phyloP scores from a whole-genome alignment of 768 basidiomycete genomes.

The Mycena kentingensis region DNA sequence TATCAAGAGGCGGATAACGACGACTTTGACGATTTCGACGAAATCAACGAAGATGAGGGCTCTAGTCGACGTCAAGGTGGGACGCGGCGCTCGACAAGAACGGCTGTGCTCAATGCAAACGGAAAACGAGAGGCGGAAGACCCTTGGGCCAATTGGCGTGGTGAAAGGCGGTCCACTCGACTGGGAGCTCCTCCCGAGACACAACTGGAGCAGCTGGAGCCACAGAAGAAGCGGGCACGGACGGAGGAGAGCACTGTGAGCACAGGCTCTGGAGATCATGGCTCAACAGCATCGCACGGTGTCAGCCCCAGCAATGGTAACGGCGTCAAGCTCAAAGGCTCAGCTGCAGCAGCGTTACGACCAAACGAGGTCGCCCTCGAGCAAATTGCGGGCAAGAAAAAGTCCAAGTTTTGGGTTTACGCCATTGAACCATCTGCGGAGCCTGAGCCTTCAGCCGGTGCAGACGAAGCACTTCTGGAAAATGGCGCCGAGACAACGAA shows the following conservation, averaged over 20 bases:
- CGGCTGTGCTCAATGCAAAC: constrained; percentile 48
- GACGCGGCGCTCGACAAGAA: constrained; percentile 58
- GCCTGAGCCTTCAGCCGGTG: constrained; percentile 15
- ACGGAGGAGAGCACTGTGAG: constrained; percentile 75
- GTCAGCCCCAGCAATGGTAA: constrained; percentile 31
- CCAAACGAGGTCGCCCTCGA: constrained; percentile 76
- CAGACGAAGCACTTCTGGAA: not conserved
- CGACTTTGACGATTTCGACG: constrained; percentile 44
- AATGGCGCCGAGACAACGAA: constrained; percentile 19
- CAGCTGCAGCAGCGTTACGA: constrained; percentile 67
- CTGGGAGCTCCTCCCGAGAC: constrained; percentile 58
- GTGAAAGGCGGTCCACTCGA: constrained; percentile 72
- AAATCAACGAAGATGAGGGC: constrained; percentile 46
- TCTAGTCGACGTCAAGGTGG: constrained; percentile 39
- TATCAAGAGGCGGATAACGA: constrained; percentile 67
- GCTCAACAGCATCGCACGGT: constrained; percentile 33
- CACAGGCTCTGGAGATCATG: constrained; percentile 49
- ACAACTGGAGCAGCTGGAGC: constrained; percentile 51
- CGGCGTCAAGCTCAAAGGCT: constrained; percentile 49
- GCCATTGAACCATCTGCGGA: constrained; percentile 69
- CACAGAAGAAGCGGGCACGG: constrained; percentile 67
- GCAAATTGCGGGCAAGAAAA: constrained; percentile 76
- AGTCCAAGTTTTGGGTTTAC: constrained; percentile 87
- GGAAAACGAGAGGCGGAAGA: constrained; percentile 59
- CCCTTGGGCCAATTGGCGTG: constrained; percentile 63